Conservation (phyloP, 768 basidiomycete species). For the Macrocybe gigantea region DNA sequence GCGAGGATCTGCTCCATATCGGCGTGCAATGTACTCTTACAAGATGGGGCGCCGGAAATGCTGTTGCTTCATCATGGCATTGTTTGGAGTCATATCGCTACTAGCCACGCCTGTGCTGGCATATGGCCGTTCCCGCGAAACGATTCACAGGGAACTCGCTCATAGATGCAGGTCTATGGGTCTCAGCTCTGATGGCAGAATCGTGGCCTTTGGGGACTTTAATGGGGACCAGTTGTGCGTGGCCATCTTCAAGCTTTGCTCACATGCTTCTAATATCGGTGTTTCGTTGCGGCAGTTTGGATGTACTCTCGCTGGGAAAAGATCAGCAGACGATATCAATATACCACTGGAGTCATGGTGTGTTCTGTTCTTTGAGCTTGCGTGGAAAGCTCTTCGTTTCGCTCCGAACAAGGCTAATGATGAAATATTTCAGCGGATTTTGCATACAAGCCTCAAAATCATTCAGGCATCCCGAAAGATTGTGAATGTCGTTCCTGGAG, state of each 20-base stretch:
- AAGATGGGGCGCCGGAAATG: slow-evolving; percentile 6
- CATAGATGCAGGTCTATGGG: slow-evolving; percentile 74
- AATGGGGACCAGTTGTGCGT: slow-evolving; percentile 93
- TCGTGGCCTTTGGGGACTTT: slow-evolving; percentile 92
- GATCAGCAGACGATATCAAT: slow-evolving; percentile 75
- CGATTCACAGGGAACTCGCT: slow-evolving; percentile 79
- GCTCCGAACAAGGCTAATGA: neutral
- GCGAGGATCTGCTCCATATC: neutral
- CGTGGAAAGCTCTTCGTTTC: neutral
- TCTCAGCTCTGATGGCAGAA: slow-evolving; percentile 60
- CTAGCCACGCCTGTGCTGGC: slow-evolving; percentile 6
- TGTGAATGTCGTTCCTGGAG: slow-evolving; percentile 85
- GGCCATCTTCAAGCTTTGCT: neutral
- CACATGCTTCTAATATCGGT: neutral
- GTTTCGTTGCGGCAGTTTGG: slow-evolving; percentile 45
- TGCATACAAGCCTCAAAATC: slow-evolving; percentile 40
- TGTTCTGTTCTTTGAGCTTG: slow-evolving; percentile 10
- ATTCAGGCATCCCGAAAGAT: slow-evolving; percentile 55
- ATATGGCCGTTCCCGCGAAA: slow-evolving; percentile 85
- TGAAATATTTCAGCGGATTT: slow-evolving; percentile 43
- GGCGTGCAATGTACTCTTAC: slow-evolving; percentile 6
- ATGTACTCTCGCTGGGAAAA: slow-evolving; percentile 69
- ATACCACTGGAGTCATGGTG: slow-evolving; percentile 81
- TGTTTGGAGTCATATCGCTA: neutral
- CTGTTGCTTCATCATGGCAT: neutral